phyloP scores from a whole-genome alignment of 345 rosid genomes.

The Salix suchowensis region DNA sequence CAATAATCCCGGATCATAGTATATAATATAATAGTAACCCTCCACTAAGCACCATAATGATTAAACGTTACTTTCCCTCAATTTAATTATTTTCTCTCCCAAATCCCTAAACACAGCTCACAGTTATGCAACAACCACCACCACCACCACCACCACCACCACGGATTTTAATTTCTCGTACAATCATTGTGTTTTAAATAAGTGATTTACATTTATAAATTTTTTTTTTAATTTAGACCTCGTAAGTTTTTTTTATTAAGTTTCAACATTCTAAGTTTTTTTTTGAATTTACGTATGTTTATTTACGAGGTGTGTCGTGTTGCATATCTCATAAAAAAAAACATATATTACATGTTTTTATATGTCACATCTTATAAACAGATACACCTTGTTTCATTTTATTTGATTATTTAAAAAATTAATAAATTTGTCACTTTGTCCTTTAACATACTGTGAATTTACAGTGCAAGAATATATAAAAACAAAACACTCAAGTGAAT shows the following conservation, averaged over 20 bases:
- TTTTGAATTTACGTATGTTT: too few relatives aligned
- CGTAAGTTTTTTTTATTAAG: too few relatives aligned
- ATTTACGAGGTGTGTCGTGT: too few relatives aligned
- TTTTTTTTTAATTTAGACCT: too few relatives aligned
- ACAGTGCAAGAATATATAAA: too few relatives aligned
- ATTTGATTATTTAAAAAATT: neutral
- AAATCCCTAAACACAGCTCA: neutral
- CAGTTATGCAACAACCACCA: neutral
- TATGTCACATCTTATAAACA: too few relatives aligned
- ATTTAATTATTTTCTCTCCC: neutral
- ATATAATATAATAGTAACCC: neutral
- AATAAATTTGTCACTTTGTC: neutral
- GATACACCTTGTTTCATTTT: neutral
- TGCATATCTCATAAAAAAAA: too few relatives aligned
- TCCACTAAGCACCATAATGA: slow-evolving; percentile 15
- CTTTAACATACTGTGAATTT: too few relatives aligned
- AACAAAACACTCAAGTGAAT: too few relatives aligned
- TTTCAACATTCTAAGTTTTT: too few relatives aligned
- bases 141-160: neutral
- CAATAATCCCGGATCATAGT: slow-evolving; percentile 5
- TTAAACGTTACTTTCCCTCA: slow-evolving; percentile 16
- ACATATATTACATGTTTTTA: too few relatives aligned
- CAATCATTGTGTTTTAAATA: neutral
- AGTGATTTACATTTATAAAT: neutral
- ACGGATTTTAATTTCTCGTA: neutral